These are phyloP conservation scores for Pestalotiopsis fici DNA, from an alignment of 2,329 filamentous ascomycete genomes.

Conservation along the genomic window DNA sequence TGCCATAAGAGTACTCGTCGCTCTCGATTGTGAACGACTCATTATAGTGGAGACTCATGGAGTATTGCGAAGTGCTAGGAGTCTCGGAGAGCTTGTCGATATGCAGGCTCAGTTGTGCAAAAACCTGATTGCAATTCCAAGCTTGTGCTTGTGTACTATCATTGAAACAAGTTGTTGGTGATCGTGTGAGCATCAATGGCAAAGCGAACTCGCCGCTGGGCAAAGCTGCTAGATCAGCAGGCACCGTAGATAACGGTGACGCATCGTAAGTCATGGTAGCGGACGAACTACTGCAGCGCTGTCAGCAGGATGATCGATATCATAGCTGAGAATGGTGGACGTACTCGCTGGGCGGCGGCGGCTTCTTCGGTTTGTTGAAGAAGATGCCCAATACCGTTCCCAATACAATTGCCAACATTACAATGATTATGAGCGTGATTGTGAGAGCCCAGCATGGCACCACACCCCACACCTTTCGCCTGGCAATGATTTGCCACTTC, in stretches of 20 bases:
- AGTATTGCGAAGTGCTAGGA: conserved; percentile 38
- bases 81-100: conserved; percentile 31
- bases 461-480: conserved; percentile 57
- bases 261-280: conserved; percentile 48
- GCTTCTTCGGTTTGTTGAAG: conserved; percentile 27
- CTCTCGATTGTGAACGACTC: conserved; percentile 33
- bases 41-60: conserved; percentile 40
- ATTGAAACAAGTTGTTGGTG: conserved; percentile 57
- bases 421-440: conserved; percentile 46
- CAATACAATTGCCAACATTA: conserved; percentile 57
- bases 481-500: conserved; percentile 54
- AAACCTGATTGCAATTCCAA: conserved; percentile 63
- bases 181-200: conserved; percentile 50
- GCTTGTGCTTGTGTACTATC: conserved; percentile 55
- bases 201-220: conserved; percentile 57
- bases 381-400: conserved; percentile 57
- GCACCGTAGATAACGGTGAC: conserved; percentile 49
- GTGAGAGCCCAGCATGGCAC: conserved; percentile 64
- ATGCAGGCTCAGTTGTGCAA: conserved; percentile 44
- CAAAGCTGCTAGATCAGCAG: conserved; percentile 52
- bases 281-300: conserved; percentile 5
- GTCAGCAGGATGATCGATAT: background rate
- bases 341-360: conserved; percentile 6
- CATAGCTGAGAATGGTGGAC: conserved; percentile 14
- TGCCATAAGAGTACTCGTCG: conserved; percentile 50